Base-by-base conservation (phyloP, 2,329 filamentous ascomycete genomes). In the Sporothrix brasiliensis region DNA sequence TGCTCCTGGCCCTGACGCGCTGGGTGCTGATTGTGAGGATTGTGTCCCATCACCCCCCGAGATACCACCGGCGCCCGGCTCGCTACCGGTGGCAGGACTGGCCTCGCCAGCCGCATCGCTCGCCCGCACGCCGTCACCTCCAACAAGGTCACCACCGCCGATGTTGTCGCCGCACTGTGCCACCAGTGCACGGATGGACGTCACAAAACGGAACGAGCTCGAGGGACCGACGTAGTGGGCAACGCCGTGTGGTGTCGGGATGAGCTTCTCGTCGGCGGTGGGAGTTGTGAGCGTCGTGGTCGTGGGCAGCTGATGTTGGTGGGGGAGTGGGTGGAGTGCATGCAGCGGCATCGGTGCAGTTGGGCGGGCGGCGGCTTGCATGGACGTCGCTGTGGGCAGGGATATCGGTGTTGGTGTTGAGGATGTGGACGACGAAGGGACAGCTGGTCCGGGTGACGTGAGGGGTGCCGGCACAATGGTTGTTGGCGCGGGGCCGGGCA, bases 151-250 rank as follows among this genome's bases (percentile, higher is more conserved):
- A 24, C 30, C 52, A n/a, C 50, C 66, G 16, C 7, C 34, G 34
- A 72, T 68, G 53, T 34, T 69, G 50, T 72, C 61, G 30, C 69
- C 71, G 30, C 70, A 73, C 69, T 71, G 66, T 10, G 73, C 72
- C 0, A 74, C 71, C 2, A 74, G 70, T 7, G 61, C 67, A 0
- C 73, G 73, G 53, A 74, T 74, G 3, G 71, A 70, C 16, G 69
- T 73, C 19, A 74, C 70, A 44, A 74, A 74, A 7, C 70, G 65
- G 67, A 74, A 74, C 34, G 73, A 74, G 52, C 73, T 74, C 6
- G 73, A 74, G 2, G 73, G 71, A 11, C 73, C 73, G 11, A 73
- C 71, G 27, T 74, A 74, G 47, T 74, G 73, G 1, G 69, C 68
- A 3, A 73, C 69, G 39, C 73, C 73, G n/a, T 65, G 63, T 2